Conservation (phyloP, 805 yeast genomes). For the Saccharomyces paradoxus region DNA sequence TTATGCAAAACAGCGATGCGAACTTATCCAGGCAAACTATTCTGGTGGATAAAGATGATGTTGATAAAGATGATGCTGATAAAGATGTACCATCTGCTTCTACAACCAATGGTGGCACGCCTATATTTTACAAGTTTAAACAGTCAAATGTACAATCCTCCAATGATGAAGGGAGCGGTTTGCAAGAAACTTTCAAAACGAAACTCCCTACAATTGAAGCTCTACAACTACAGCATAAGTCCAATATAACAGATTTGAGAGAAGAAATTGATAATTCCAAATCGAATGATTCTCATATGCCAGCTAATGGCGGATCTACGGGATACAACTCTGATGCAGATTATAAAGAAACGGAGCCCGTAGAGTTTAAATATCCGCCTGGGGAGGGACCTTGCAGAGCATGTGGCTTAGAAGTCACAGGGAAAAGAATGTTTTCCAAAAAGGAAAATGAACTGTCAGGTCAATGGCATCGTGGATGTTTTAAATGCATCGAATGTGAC, state of each 20-base stretch:
- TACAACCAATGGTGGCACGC: conserved; percentile 14
- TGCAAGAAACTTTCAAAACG: background rate
- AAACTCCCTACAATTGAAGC: conserved; percentile 1
- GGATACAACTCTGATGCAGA: background rate
- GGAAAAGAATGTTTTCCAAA: conserved; percentile 74
- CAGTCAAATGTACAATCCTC: conserved; percentile 1
- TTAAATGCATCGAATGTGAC: conserved; percentile 61
- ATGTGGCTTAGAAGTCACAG: conserved; percentile 48
- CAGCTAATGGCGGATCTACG: background rate
- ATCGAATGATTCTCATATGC: background rate
- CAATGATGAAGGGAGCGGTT: background rate
- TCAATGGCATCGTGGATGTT: conserved; percentile 90
- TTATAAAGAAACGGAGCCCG: background rate
- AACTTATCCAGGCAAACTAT: background rate
- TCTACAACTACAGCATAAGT: conserved; percentile 5
- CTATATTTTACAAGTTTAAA: conserved; percentile 19
- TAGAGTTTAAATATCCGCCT: conserved; percentile 34
- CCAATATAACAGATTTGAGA: background rate
- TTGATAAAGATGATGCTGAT: background rate
- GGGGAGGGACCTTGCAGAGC: conserved; percentile 79
- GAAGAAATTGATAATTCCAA: background rate
- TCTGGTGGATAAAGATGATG: background rate
- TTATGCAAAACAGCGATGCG: conserved; percentile 1
- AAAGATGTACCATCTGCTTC: conserved; percentile 1
- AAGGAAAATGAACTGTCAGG: conserved; percentile 51